These are phyloP conservation scores for Hypoxylon sp. DNA, from an alignment of 2,329 filamentous ascomycete genomes.

Conservation along the genomic window DNA sequence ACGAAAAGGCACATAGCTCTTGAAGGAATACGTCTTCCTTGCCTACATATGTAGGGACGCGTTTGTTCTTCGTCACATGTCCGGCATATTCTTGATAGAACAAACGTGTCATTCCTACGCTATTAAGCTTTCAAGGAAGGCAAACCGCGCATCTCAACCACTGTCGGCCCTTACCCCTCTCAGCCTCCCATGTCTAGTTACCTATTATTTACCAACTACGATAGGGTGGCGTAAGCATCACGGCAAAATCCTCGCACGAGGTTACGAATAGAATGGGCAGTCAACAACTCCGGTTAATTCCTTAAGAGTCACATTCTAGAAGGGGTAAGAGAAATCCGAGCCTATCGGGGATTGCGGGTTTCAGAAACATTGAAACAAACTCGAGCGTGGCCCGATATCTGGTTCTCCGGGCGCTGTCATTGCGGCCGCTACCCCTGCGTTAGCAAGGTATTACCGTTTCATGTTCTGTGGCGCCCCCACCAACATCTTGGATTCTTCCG, in stretches of 20 bases:
- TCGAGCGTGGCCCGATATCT: constrained; percentile 24
- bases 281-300: constrained; percentile 10
- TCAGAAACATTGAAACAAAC: constrained; percentile 39
- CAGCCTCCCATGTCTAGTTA: constrained; percentile 7
- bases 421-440: constrained; percentile 29
- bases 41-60: not conserved
- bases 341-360: constrained; percentile 29
- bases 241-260: constrained; percentile 22
- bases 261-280: constrained; percentile 17
- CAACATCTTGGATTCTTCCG: constrained; percentile 23
- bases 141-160: constrained; percentile 10
- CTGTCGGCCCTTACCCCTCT: constrained; percentile 12
- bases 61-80: constrained; percentile 6
- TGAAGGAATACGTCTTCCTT: constrained; percentile 1
- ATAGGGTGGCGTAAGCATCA: constrained; percentile 12
- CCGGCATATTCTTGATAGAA: not conserved
- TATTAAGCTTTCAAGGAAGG: not conserved
- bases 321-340: constrained; percentile 25
- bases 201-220: constrained; percentile 2
- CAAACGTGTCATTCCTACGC: not conserved
- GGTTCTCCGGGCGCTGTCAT: constrained; percentile 7
- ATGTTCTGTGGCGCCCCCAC: constrained; percentile 28
- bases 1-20: constrained; percentile 51
- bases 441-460: constrained; percentile 34
- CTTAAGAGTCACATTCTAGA: constrained; percentile 14